A percentile compares a stretch with the other conserved stretches of the same genome.
These are phyloP conservation scores for Cornus kousa DNA, from an alignment of 148 eudicot genomes.

Conservation along the genomic window DNA sequence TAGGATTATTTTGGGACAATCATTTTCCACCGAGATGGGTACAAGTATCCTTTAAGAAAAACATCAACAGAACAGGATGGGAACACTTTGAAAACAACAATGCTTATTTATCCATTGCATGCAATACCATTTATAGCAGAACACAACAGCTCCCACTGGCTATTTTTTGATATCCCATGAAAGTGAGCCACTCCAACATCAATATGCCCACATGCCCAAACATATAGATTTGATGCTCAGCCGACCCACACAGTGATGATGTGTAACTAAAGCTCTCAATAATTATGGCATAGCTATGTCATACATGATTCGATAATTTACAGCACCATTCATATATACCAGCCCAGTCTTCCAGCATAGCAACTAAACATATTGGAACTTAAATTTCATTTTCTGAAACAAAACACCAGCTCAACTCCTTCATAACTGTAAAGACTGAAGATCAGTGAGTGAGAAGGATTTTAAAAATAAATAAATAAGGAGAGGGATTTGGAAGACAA, in stretches of 20 bases:
- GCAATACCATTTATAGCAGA: not conserved
- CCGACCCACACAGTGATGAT: not conserved
- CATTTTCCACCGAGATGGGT: not conserved
- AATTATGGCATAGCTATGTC: too few species aligned
- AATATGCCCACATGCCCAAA: not conserved
- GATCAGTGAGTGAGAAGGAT: too few species aligned
- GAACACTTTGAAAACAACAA: not conserved
- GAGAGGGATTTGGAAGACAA: too few species aligned
- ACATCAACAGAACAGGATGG: not conserved
- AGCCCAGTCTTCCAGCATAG: not conserved
- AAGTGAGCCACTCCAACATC: not conserved
- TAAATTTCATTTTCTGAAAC: too few species aligned
- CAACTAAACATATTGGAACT: too few species aligned
- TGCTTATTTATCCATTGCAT: not conserved
- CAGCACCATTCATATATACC: not conserved
- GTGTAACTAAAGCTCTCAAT: too few species aligned
- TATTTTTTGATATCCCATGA: not conserved
- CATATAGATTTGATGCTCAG: not conserved
- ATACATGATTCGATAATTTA: too few species aligned
- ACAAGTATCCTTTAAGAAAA: not conserved
- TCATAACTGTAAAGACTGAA: too few species aligned
- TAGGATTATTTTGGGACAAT: not conserved
- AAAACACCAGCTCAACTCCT: too few species aligned
- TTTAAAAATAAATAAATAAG: too few species aligned
- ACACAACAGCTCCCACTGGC: not conserved